These are phyloP conservation scores for Pythium folliculosum DNA, from an alignment of 352 stramenopile genomes.

Conservation along the genomic window DNA sequence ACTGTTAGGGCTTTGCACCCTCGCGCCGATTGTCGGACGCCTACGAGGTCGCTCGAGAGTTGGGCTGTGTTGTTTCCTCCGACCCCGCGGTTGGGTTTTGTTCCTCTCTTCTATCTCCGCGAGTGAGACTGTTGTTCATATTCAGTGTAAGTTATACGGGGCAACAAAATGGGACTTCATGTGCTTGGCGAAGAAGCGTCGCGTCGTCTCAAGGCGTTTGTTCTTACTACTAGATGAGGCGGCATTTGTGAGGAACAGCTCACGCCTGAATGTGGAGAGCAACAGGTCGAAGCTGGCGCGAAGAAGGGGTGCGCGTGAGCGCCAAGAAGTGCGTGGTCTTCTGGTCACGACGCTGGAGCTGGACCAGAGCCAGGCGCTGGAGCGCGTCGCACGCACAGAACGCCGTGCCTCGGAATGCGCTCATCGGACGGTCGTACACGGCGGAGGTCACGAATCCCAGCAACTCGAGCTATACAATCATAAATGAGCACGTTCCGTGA, in stretches of 20 bases:
- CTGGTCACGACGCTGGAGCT: slow-evolving; percentile 7
- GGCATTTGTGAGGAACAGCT: neutral
- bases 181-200: neutral
- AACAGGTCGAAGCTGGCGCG: slow-evolving; percentile 56
- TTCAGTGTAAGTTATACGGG: slow-evolving; percentile 33
- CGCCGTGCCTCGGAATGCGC: slow-evolving; percentile 55
- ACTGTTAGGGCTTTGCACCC: neutral
- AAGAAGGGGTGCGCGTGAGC: slow-evolving; percentile 48
- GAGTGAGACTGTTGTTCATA: slow-evolving; percentile 26
- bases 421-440: slow-evolving; percentile 78
- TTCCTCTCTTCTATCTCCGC: slow-evolving; percentile 16
- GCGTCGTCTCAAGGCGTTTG: neutral
- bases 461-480: slow-evolving; percentile 26
- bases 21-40: slow-evolving; percentile 1
- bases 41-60: neutral
- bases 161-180: slow-evolving; percentile 16
- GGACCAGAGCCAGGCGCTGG: slow-evolving; percentile 54
- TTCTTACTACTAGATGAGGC: neutral
- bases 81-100: slow-evolving; percentile 28
- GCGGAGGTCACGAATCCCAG: slow-evolving; percentile 73
- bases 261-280: slow-evolving; percentile 23
- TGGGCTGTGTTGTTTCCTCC: neutral
- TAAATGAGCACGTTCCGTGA: neutral
- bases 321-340: slow-evolving; percentile 29
- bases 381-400: slow-evolving; percentile 70